phyloP scores from a whole-genome alignment of 2,329 filamentous ascomycete genomes.

The Arthrobotrys conoides region DNA sequence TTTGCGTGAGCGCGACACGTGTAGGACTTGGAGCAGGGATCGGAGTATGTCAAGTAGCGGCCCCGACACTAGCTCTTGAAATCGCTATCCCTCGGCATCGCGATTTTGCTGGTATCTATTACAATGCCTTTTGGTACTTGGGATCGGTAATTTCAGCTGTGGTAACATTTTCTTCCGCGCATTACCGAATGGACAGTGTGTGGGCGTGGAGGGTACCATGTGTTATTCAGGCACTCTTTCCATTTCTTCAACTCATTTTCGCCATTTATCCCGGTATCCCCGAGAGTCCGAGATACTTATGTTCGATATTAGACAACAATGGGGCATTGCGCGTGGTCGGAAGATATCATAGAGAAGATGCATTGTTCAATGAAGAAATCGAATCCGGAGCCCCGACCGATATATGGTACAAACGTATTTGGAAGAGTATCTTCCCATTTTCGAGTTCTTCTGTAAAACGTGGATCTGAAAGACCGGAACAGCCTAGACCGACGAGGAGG shows the following conservation, averaged over 20 bases:
- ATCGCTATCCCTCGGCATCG: constrained; percentile 33
- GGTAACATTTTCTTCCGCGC: neutral
- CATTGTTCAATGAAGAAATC: too few species aligned
- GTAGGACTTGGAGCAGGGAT: constrained; percentile 22
- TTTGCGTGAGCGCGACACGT: neutral
- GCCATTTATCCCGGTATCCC: neutral
- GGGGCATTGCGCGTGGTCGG: too few species aligned
- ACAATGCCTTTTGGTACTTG: constrained; percentile 49
- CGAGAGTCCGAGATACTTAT: constrained; percentile 38
- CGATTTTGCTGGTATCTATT: constrained; percentile 18
- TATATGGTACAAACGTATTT: too few species aligned
- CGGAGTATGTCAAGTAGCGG: constrained; percentile 42
- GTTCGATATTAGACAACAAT: too few species aligned
- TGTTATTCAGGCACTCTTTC: constrained; percentile 29
- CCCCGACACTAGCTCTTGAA: constrained; percentile 31
- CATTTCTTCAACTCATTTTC: constrained; percentile 11
- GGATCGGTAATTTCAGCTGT: constrained; percentile 20
- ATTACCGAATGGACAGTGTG: neutral
- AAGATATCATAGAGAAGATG: too few species aligned
- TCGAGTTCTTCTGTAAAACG: too few species aligned
- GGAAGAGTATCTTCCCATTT: too few species aligned
- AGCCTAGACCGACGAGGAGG: too few species aligned
- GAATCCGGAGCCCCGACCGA: too few species aligned
- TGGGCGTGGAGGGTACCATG: constrained; percentile 46
- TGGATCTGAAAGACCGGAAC: too few species aligned